phyloP scores from a whole-genome alignment of 371 early-diverging fungal species.

The Mucor lusitanicus region DNA sequence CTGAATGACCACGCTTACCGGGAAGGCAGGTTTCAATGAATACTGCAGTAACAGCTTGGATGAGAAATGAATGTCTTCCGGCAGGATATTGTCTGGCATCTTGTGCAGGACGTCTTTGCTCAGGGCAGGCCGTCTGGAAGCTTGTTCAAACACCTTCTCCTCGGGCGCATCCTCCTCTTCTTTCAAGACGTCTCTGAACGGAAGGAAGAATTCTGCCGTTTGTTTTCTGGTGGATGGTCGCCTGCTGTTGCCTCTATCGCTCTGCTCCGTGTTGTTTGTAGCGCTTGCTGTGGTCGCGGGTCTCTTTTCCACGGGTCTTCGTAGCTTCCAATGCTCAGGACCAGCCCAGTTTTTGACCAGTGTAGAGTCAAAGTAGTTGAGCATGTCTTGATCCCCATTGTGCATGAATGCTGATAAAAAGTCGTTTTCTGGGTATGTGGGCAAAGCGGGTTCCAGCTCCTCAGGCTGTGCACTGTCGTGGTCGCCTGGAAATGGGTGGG shows the following conservation, averaged over 20 bases:
- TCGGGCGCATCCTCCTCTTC: constrained; percentile 55
- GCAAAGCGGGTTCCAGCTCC: constrained; percentile 20
- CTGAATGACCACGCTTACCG: constrained; percentile 39
- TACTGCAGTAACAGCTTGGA: constrained; percentile 78
- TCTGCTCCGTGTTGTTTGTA: too few species aligned
- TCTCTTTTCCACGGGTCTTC: constrained; percentile 33
- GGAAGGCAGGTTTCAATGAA: constrained; percentile 79
- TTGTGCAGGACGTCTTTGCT: constrained; percentile 36
- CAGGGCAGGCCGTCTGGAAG: constrained; percentile 53
- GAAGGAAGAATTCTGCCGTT: background rate
- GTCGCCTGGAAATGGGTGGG: constrained; percentile 2
- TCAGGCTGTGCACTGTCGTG: constrained; percentile 17
- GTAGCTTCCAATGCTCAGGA: constrained; percentile 91
- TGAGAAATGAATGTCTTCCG: constrained; percentile 88
- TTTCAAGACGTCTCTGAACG: constrained; percentile 2
- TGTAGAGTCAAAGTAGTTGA: constrained; percentile 89
- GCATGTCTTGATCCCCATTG: constrained; percentile 64
- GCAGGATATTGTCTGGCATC: constrained; percentile 65
- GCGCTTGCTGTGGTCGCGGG: background rate
- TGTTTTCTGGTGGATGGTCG: background rate
- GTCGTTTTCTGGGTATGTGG: constrained; percentile 27
- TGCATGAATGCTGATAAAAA: constrained; percentile 43
- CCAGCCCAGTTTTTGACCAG: constrained; percentile 91
- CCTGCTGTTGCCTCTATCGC: background rate
- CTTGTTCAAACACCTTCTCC: constrained; percentile 72